phyloP scores from a whole-genome alignment of 495 filamentous ascomycete species.

The Daldinia vernicosa region DNA sequence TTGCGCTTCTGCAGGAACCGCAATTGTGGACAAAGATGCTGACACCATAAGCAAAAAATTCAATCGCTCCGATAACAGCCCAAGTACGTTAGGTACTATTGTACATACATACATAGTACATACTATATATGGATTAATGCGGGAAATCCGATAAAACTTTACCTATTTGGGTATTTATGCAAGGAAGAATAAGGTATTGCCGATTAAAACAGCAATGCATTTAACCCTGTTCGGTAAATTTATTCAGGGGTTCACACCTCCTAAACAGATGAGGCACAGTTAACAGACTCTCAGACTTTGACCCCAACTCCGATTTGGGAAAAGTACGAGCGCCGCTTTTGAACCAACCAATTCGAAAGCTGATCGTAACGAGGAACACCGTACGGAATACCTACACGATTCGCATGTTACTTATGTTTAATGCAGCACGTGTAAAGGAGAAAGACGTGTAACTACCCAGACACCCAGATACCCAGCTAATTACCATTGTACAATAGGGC shows the following conservation, averaged over 20 bases:
- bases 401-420: background rate
- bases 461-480: background rate
- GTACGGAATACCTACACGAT: too few relatives aligned
- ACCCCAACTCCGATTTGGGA: slow-evolving; percentile 27
- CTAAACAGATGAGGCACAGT: background rate
- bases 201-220: background rate
- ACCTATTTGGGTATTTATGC: background rate
- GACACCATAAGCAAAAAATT: slow-evolving; percentile 6
- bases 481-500: slow-evolving; percentile 16
- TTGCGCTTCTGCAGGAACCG: slow-evolving; percentile 41
- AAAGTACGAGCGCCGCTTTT: slow-evolving; percentile 26
- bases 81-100: background rate
- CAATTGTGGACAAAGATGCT: slow-evolving; percentile 6
- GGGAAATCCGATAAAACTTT: background rate
- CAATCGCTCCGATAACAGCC: slow-evolving; percentile 5
- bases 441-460: background rate
- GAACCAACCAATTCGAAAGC: slow-evolving; percentile 29
- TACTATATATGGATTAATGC: background rate
- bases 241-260: background rate
- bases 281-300: slow-evolving; percentile 16
- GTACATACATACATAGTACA: too few relatives aligned
- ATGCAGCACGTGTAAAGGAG: background rate
- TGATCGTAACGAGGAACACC: background rate
- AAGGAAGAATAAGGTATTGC: background rate
- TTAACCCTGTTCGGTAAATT: background rate